Percentiles rank a stretch among this genome's conserved stretches.
These are phyloP conservation scores for Diaporthe amygdali DNA, from an alignment of 2,329 filamentous ascomycete species.

Conservation along the genomic window DNA sequence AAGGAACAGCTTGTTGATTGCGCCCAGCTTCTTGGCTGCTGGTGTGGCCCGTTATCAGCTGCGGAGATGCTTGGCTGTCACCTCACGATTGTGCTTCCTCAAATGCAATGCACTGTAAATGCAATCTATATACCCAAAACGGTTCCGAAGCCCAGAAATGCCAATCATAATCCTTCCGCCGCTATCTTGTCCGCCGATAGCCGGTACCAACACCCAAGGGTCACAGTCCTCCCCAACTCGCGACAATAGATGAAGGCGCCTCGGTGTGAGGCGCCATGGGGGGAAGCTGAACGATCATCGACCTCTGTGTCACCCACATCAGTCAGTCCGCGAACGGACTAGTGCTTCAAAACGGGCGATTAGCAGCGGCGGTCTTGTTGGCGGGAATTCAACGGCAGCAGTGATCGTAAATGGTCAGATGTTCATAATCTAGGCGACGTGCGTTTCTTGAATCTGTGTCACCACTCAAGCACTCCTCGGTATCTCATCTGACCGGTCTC, in stretches of 20 bases:
- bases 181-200: slow-evolving; percentile 12
- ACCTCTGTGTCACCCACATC: not conserved
- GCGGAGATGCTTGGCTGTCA: slow-evolving; percentile 14
- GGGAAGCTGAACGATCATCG: no score
- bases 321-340: not conserved
- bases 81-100: not conserved
- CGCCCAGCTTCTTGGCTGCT: slow-evolving; percentile 2
- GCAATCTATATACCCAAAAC: not conserved
- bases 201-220: not conserved
- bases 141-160: slow-evolving; percentile 4
- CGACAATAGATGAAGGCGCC: not conserved
- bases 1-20: not conserved
- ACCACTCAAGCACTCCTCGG: slow-evolving; percentile 25
- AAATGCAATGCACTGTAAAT: not conserved
- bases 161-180: not conserved
- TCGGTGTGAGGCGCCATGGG: not conserved
- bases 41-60: slow-evolving; percentile 8
- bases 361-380: not conserved
- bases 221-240: not conserved
- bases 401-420: not conserved
- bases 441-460: not conserved
- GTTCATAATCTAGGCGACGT: not conserved
- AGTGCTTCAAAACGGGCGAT: not conserved
- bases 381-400: no score
- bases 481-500: slow-evolving; percentile 27